Conservation (phyloP, 129 eudicot genomes). For the Lonicera japonica region DNA sequence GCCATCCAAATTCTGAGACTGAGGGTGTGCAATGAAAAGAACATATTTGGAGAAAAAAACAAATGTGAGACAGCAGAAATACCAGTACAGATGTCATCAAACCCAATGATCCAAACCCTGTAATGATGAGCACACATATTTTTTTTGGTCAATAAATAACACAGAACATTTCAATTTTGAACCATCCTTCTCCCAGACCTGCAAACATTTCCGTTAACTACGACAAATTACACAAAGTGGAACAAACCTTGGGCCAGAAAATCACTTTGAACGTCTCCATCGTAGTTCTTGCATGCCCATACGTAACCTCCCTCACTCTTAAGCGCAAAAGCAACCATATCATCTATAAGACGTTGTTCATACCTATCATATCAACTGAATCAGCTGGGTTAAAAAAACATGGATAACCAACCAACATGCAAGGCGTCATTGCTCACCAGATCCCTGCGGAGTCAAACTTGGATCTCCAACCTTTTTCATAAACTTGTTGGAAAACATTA, state of each 20-base stretch:
- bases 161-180: no score
- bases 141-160: no score
- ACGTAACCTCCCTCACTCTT: constrained; percentile 99
- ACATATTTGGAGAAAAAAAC: background rate
- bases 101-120: constrained; percentile 95
- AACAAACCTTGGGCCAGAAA: constrained; percentile 83
- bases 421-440: constrained; percentile 55
- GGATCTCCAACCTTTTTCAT: constrained; percentile 69
- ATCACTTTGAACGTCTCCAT: no score
- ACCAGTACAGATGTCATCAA: constrained; percentile 97
- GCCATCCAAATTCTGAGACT: background rate
- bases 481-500: constrained; percentile 93
- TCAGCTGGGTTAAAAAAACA: background rate
- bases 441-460: constrained; percentile 82
- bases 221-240: background rate
- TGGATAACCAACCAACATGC: background rate
- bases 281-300: constrained; percentile 99
- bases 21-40: no score
- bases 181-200: no score
- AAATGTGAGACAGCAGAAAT: constrained; percentile 15
- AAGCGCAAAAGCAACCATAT: constrained; percentile 98
- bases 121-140: no score
- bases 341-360: constrained; percentile 97
- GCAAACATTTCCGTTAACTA: no score
- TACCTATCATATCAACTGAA: constrained; percentile 48